Evolutionary conservation across 768 basidiomycete species (phyloP), one percentile per base, ranked within the genome.

Genomic region (Leccinellum luteum): DNA sequence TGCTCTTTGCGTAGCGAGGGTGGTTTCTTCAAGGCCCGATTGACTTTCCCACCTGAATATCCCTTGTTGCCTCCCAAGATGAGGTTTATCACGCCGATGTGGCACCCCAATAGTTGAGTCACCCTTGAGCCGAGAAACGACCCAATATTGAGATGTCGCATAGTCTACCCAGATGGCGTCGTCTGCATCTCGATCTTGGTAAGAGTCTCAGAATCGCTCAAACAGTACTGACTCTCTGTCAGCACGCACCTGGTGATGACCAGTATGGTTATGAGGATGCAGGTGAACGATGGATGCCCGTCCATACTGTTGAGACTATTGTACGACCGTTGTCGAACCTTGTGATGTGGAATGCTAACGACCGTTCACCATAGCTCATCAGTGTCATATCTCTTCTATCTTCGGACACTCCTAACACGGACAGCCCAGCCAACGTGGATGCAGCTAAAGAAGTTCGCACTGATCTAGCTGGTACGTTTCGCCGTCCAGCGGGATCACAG

Each of bases 161-260:
- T 66, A 98, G 96, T 98, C 73, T 99, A 99, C 71, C 71, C 89
- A 4, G 90, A 94, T 72, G 96, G 96, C 19, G 82, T 81, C 28
- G 96, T 99, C 48, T 99, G 96, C 76, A 91, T 99, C 55, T 98
- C 95, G 49, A 98, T 99, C 66, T 80, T 99, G 66, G 90, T 89
- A 60, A 69, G 84, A 71, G 35, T 54, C 51, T 1, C 35, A 15
- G 2, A 3, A 25, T 30, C 54, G 5, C 52, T 19, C 55, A 15
- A 45, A 10, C 28, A 25, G 51, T 27, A 30, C 53, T 25, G 31
- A 31, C 30, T 62, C 54, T 41, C 23, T 45, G 31, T 6, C 63
- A 97, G 93, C 96, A 98, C 68, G 85, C 91, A 34, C 96, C 96
- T 0, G 96, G 94, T 31, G 92, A 95, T 38, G 96, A 99, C 74